Evolutionary conservation across 1,284 basidiomycete genomes (phyloP).

Genomic region (Rhodotorula sp.): DNA sequence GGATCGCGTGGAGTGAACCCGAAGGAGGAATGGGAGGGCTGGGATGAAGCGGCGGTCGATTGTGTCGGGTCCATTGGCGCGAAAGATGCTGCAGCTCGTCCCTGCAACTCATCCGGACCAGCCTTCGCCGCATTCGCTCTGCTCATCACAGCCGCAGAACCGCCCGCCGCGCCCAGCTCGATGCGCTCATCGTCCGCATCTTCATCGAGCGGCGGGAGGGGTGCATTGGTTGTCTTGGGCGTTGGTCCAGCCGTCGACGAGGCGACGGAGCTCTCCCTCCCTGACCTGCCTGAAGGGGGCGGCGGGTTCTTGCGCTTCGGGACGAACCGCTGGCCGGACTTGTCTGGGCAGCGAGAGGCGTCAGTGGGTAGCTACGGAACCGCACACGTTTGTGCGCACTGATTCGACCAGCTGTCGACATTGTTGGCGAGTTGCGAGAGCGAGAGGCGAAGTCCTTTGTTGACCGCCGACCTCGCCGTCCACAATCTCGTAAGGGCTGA

Average conservation of each 20-base stretch:
- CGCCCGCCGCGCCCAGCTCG: background rate
- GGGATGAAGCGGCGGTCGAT: background rate
- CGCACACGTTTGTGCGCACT: background rate
- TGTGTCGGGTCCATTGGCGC: constrained; percentile 4
- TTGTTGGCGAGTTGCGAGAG: background rate
- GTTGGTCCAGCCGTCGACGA: constrained; percentile 8
- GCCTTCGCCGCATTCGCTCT: no score
- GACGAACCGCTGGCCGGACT: constrained; percentile 75
- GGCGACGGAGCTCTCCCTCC: constrained; percentile 30
- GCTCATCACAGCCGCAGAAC: background rate
- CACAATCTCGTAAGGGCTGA: no score
- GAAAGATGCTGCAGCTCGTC: background rate
- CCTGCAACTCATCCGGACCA: background rate
- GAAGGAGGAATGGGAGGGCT: background rate
- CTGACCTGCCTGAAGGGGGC: background rate
- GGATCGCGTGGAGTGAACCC: constrained; percentile 1
- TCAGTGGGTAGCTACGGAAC: background rate
- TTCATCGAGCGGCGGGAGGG: constrained; percentile 10
- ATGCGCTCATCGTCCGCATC: background rate
- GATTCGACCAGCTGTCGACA: constrained; percentile 33
- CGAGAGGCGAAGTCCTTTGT: background rate
- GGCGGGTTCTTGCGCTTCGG: constrained; percentile 64
- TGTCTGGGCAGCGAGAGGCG: constrained; percentile 11
- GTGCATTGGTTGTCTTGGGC: background rate
- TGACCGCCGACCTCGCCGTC: background rate